Percentiles rank a stretch among this genome's conserved stretches.
Evolutionary conservation across 148 eudicot species (phyloP).

Genomic region (Arbutus unedo): DNA sequence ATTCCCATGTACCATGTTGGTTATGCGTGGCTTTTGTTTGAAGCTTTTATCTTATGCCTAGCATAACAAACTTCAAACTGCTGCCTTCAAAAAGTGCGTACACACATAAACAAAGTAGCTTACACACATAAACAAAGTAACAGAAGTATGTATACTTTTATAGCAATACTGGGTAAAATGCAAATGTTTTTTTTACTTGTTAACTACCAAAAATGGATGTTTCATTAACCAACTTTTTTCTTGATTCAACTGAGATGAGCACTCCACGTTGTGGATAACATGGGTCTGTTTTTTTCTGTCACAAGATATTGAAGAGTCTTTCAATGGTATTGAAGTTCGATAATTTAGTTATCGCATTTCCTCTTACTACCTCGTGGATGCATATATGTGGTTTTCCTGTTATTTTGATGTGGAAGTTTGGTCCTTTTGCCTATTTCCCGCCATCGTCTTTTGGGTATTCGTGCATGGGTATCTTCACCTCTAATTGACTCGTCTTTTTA

Average conservation of each 20-base stretch:
- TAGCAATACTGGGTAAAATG: background rate
- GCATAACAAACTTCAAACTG: background rate
- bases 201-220: background rate
- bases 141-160: background rate
- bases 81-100: background rate
- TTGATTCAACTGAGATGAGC: background rate
- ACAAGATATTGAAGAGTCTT: background rate
- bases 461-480: background rate
- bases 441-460: background rate
- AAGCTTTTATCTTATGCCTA: background rate
- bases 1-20: background rate
- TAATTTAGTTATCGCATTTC: background rate
- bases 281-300: background rate
- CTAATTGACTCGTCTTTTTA: slow-evolving; percentile 11
- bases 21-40: slow-evolving; percentile 4
- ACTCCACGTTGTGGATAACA: slow-evolving; percentile 2
- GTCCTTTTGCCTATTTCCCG: background rate
- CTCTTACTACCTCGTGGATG: background rate
- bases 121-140: background rate
- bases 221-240: background rate
- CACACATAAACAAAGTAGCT: background rate
- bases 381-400: background rate
- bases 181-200: background rate
- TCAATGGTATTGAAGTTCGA: background rate
- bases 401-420: background rate